These are phyloP conservation scores for Penicillium lagena DNA, from an alignment of 495 filamentous ascomycete species.

Conservation along the genomic window DNA sequence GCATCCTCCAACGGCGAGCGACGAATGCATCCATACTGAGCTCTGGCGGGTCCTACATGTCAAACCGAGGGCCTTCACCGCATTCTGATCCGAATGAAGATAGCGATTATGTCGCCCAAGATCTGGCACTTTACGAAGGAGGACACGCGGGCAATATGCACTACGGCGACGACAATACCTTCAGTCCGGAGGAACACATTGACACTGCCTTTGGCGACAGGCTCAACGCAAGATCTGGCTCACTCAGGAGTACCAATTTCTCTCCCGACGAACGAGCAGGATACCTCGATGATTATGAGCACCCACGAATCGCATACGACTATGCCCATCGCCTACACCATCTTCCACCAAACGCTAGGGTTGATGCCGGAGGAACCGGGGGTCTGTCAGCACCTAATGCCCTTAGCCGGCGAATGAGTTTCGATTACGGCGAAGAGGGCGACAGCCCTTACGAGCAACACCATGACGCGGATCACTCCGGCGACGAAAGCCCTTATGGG, in stretches of 20 bases:
- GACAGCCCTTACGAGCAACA: conserved; percentile 41
- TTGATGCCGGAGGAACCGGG: conserved; percentile 81
- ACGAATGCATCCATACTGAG: conserved; percentile 34
- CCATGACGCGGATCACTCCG: conserved; percentile 42
- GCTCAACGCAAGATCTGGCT: conserved; percentile 16
- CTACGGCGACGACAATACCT: conserved; percentile 55
- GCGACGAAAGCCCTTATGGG: conserved; percentile 45
- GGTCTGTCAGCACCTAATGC: conserved; percentile 68
- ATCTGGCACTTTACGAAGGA: conserved; percentile 66
- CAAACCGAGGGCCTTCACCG: conserved; percentile 10
- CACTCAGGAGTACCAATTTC: conserved; percentile 31
- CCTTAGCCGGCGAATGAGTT: conserved; percentile 67
- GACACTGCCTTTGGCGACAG: conserved; percentile 9
- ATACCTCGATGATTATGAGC: conserved; percentile 36
- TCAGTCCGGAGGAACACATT: conserved; percentile 13
- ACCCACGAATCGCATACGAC: conserved; percentile 38
- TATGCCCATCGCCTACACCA: conserved; percentile 57
- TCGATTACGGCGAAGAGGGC: conserved; percentile 86
- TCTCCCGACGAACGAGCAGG: conserved; percentile 26
- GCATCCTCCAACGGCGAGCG: conserved; percentile 42
- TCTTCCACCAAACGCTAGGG: conserved; percentile 46
- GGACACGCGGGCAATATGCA: conserved; percentile 66
- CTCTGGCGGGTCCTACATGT: conserved; percentile 19
- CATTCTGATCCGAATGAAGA: conserved; percentile 32
- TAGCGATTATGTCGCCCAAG: conserved; percentile 64